Conservation (phyloP, 2,329 filamentous ascomycete species). For the Lecanicillium sp. region DNA sequence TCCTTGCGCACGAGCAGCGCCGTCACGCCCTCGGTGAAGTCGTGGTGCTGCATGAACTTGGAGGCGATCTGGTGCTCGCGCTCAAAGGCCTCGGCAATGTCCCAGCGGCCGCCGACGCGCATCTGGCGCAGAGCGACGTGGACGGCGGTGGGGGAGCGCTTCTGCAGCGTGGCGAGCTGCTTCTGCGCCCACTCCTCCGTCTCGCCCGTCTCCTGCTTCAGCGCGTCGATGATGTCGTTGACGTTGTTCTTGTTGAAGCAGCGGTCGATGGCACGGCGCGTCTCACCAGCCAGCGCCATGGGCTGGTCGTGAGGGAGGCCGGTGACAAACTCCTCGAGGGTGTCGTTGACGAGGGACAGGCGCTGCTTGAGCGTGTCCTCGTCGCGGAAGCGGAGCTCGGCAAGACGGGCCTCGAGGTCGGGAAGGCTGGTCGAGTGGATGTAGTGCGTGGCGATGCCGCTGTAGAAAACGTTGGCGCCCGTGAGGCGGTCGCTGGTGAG, state of each 20-base stretch:
- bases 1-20: slow-evolving; percentile 68
- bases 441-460: slow-evolving; percentile 93
- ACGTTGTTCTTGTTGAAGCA: slow-evolving; percentile 67
- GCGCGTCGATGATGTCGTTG: slow-evolving; percentile 61
- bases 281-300: slow-evolving; percentile 59
- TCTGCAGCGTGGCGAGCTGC: slow-evolving; percentile 67
- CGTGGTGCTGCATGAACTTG: slow-evolving; percentile 83
- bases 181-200: slow-evolving; percentile 70
- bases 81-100: slow-evolving; percentile 77
- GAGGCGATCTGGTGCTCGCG: slow-evolving; percentile 78
- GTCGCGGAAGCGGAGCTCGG: slow-evolving; percentile 85
- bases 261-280: slow-evolving; percentile 78
- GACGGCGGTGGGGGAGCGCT: slow-evolving; percentile 80
- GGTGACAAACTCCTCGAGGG: slow-evolving; percentile 86
- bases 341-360: slow-evolving; percentile 69
- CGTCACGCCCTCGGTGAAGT: slow-evolving; percentile 89
- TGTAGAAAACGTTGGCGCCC: slow-evolving; percentile 82
- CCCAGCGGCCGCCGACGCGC: slow-evolving; percentile 68
- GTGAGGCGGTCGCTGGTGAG: slow-evolving; percentile 79
- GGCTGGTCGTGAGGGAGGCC: slow-evolving; percentile 73
- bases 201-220: slow-evolving; percentile 47
- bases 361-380: slow-evolving; percentile 57
- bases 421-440: slow-evolving; percentile 83
- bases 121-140: slow-evolving; percentile 81
- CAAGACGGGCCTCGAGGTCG: slow-evolving; percentile 74